Percentiles rank a stretch among this genome's conserved stretches.
These are phyloP conservation scores for Ophiostoma triangulosporum DNA, from an alignment of 2,329 filamentous ascomycete genomes.

Conservation along the genomic window DNA sequence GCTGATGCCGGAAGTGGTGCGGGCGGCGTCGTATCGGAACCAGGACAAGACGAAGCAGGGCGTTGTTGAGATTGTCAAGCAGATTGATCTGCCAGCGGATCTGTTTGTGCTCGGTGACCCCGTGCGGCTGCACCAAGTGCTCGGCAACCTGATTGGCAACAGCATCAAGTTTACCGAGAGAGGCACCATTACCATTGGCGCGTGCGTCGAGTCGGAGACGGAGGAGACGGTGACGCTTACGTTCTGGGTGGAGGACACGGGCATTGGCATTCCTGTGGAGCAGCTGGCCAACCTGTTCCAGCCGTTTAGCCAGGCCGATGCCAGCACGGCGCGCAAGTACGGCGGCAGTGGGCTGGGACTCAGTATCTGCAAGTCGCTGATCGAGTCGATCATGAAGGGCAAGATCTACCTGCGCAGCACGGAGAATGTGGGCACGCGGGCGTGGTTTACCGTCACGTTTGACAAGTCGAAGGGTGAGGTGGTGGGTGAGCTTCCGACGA, in stretches of 20 bases:
- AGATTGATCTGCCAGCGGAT: slow-evolving; percentile 57
- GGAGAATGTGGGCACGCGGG: slow-evolving; percentile 55
- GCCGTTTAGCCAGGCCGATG: slow-evolving; percentile 86
- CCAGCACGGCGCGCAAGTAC: slow-evolving; percentile 79
- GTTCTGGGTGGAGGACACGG: slow-evolving; percentile 79
- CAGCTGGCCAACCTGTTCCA: slow-evolving; percentile 77
- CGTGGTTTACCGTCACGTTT: slow-evolving; percentile 73
- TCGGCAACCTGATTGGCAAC: slow-evolving; percentile 80
- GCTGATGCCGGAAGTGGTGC: slow-evolving; percentile 53
- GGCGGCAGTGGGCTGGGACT: slow-evolving; percentile 83
- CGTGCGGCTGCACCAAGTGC: slow-evolving; percentile 51
- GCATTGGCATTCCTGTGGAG: slow-evolving; percentile 77
- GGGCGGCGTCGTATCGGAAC: slow-evolving; percentile 53
- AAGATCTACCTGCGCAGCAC: slow-evolving; percentile 70
- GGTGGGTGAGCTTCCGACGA: slow-evolving; percentile 2
- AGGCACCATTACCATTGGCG: slow-evolving; percentile 73
- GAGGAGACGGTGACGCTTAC: slow-evolving; percentile 59
- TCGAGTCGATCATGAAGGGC: slow-evolving; percentile 84
- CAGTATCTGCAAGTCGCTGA: slow-evolving; percentile 88
- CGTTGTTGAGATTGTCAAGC: slow-evolving; percentile 50
- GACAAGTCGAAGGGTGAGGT: slow-evolving; percentile 49
- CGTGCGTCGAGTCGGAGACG: slow-evolving; percentile 58
- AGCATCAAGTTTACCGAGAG: slow-evolving; percentile 87
- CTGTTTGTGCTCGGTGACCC: slow-evolving; percentile 58
- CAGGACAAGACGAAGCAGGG: slow-evolving; percentile 48